Evolutionary conservation across 345 rosid species (phyloP).

Genomic region (Gossypium sturtianum): DNA sequence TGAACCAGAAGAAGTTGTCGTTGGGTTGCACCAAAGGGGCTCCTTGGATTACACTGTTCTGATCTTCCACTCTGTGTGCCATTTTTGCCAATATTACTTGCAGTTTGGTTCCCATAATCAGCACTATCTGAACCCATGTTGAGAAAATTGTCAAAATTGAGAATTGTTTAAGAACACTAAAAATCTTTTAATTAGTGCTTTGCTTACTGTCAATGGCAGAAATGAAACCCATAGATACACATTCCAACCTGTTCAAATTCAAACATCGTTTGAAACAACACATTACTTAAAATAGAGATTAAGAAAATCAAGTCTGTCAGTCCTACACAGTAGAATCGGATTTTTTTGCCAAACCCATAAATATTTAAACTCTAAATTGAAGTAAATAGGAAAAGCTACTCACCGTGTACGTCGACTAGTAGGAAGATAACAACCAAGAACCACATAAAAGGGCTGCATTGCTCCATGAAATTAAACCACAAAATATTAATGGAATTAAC

Average conservation of each 20-base stretch:
- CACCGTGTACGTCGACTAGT: conserved; percentile 66
- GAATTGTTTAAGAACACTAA: background rate
- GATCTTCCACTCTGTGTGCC: conserved; percentile 38
- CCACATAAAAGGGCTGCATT: conserved; percentile 45
- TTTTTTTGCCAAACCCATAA: background rate
- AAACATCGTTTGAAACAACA: background rate
- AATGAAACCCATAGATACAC: conserved; percentile 68
- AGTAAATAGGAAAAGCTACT: background rate
- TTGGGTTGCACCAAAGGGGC: conserved; percentile 45
- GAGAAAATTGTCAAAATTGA: background rate
- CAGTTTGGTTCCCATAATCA: conserved; percentile 55
- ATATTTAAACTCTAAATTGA: background rate
- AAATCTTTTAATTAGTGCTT: too few relatives aligned
- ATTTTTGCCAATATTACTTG: conserved; percentile 45
- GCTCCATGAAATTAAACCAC: background rate
- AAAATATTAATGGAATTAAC: background rate
- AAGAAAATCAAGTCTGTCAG: background rate
- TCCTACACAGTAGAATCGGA: background rate
- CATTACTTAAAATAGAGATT: too few relatives aligned
- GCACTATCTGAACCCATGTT: conserved; percentile 24
- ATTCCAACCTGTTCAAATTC: conserved; percentile 47
- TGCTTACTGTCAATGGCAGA: conserved; percentile 55
- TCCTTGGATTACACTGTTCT: conserved; percentile 35
- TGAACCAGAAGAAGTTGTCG: conserved; percentile 56
- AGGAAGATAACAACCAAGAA: conserved; percentile 53